Evolutionary conservation across 1,139 yeast genomes (phyloP), one percentile per base, ranked within the genome.

Genomic region (Neolecta irregularis): DNA sequence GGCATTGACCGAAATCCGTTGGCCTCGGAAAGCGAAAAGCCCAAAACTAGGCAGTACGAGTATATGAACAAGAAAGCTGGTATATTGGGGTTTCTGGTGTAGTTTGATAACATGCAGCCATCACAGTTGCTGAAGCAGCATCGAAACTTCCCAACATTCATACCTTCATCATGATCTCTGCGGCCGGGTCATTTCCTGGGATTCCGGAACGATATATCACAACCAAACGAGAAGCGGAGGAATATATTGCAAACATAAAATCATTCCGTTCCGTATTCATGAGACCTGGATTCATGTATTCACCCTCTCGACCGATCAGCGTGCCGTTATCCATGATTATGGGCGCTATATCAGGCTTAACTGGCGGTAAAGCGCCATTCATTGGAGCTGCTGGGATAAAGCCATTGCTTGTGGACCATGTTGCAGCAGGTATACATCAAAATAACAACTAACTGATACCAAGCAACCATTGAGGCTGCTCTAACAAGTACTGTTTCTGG

Each of bases 191-290:
- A 7, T 36, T 40, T 24, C 43, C 43, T 17, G 38, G 38, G 3
- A 18, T 41, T 5, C 44, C 43, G 15, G 29, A 20, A 15, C 34
- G 37, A 16, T 41, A 41, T 19, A 30, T 41, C 24, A 29, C 18
- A 8, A 24, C 41, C 20, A 41, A 41, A 21, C 37, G 43, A 18
- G 32, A 33, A 25, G 41, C 44, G 3, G 43, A 41, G 26, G 20
- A 11, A 9, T 28, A 28, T 28, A 28, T 28, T 6, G 28, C 21
- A 7, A 24, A 21, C 11, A 31, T 39, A 15, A n/a, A 24, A 9
- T 12, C 33, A 6, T 30, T 36, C 6, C 34, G 42, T 7, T 28
- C 43, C 18, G 34, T 41, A 13, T 26, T 37, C 22, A 13, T 41
- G 12, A 35, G 43, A 7, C 43, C 43, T 17, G 24, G 26, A 12